Evolutionary conservation across 441 rosid species (phyloP), one percentile per base, ranked within the genome.

Genomic region (Jatropha multifida): DNA sequence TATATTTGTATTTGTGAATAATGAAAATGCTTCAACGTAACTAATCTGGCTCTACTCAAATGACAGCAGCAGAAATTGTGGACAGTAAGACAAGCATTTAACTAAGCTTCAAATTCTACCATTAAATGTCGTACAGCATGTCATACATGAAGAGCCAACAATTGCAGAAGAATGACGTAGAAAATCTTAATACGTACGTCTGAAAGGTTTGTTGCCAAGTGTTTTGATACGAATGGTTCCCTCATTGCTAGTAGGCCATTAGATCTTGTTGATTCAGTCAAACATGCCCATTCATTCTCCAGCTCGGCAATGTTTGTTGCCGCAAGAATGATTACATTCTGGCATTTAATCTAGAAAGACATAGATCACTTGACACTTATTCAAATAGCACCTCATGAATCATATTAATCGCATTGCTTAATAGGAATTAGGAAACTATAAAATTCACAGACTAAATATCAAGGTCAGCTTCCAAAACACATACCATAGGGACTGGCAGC

Each of bases 401-500:
- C 18, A 37, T 5, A n/a, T 32, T 42, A 40, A 69, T 17, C 46
- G 12, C 44, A 27, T 65, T 54, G 27, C 54, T 18, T 20, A 72
- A 9, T 51, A 73, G 27, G 62, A 77, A 44, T 42, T 38, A 17
- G 64, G 32, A 32, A 32, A 32, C 32, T 32, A 32, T 15, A 7
- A 61, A 54, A 59, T 54, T 40, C 54, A 13, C 9, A 55, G 5
- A 52, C 68, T 12, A 60, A 46, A 56, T 44, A 76, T 49, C 26
- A 51, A 12, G 20, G 40, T 42, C 67, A 74, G 83, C 73, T 73
- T 74, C 78, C 32, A 68, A 44, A 69, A 76, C 49, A 83, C 85
- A 51, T 87, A 94, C 99, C 92, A 92, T 79, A 79, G 99, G 98
- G 67, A 94, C 88, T 14, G 83, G 78, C 80, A 94, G 90, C 86